phyloP scores from a whole-genome alignment of 768 basidiomycete species.

The Agrocybe pediades region DNA sequence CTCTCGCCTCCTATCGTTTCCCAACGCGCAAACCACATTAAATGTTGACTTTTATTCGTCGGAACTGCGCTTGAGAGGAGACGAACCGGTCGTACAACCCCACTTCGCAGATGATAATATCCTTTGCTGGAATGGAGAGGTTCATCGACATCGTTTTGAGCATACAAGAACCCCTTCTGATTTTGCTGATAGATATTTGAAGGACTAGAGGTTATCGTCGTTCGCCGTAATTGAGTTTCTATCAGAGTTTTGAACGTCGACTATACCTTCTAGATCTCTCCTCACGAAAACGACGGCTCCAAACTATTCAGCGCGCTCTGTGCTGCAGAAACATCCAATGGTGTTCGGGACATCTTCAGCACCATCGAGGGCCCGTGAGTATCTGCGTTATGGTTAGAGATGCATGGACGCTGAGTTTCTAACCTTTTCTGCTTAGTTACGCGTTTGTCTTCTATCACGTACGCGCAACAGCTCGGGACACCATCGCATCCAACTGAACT shows the following conservation, averaged over 20 bases:
- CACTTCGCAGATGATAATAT: slow-evolving; percentile 58
- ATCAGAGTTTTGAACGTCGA: not conserved
- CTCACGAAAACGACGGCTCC: slow-evolving; percentile 73
- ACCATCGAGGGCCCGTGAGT: slow-evolving; percentile 83
- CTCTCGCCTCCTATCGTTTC: slow-evolving; percentile 7
- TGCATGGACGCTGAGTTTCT: not conserved
- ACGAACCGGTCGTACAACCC: slow-evolving; percentile 62
- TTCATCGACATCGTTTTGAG: slow-evolving; percentile 24
- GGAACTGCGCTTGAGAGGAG: slow-evolving; percentile 74
- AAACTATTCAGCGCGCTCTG: slow-evolving; percentile 44
- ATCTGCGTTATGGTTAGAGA: not conserved
- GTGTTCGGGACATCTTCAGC: slow-evolving; percentile 55
- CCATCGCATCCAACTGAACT: not conserved
- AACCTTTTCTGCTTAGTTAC: slow-evolving; percentile 51
- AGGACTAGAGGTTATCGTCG: slow-evolving; percentile 63
- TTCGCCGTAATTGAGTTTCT: not conserved
- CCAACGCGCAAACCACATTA: not conserved
- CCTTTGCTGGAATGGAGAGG: slow-evolving; percentile 90
- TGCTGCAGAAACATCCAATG: slow-evolving; percentile 30
- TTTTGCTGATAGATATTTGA: slow-evolving; percentile 60
- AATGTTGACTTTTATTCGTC: slow-evolving; percentile 61
- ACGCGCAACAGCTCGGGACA: slow-evolving; percentile 19
- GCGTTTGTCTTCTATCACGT: slow-evolving; percentile 83
- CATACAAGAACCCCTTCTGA: not conserved
- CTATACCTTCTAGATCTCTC: slow-evolving; percentile 43